Base-by-base conservation (phyloP, 805 yeast species). In the Candida maltosa region DNA sequence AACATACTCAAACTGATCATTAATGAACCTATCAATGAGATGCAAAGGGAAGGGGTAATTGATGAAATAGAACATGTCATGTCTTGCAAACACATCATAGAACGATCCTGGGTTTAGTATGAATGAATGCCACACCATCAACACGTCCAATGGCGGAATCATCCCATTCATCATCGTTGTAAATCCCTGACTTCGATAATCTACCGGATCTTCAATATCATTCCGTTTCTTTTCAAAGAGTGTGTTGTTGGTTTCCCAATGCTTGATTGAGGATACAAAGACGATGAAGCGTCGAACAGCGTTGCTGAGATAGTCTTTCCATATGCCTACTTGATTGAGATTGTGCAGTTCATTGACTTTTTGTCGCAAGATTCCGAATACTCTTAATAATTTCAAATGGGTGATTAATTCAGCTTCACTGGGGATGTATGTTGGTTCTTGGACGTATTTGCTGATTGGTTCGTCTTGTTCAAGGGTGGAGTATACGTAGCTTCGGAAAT, bases 121-220 rank as follows among this genome's bases (percentile, higher is more conserved):
- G 35, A 49, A 48, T n/a, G 50, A 31, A 39, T 52, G 54, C 56
- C 56, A 52, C 6, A 49, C 52, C 39, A 52, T 35, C 5, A 50
- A 14, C 11, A 52, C 38, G 39, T 52, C 56, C n/a, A 52, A 28
- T 15, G 56, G 55, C 10, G 56, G 56, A n/a, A 40, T 16, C 30
- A 28, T 7, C 12, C 7, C 7, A 4, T 24, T 19, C 28, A 31
- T 23, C 3, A 24, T 12, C 9, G 5, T 17, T 11, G 12, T 14
- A 20, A 31, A 31, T 7, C 20, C 22, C 9, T 6, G 12, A 22
- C n/a, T n/a, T n/a, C n/a, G n/a, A n/a, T n/a, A n/a, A n/a, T n/a
- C n/a, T n/a, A n/a, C n/a, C n/a, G n/a, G n/a, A n/a, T n/a, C n/a
- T n/a, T n/a, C n/a, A n/a, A n/a, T n/a, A n/a, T n/a, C n/a, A n/a